phyloP scores from a whole-genome alignment of 1,284 basidiomycete genomes.

The Pisolithus thermaeus region DNA sequence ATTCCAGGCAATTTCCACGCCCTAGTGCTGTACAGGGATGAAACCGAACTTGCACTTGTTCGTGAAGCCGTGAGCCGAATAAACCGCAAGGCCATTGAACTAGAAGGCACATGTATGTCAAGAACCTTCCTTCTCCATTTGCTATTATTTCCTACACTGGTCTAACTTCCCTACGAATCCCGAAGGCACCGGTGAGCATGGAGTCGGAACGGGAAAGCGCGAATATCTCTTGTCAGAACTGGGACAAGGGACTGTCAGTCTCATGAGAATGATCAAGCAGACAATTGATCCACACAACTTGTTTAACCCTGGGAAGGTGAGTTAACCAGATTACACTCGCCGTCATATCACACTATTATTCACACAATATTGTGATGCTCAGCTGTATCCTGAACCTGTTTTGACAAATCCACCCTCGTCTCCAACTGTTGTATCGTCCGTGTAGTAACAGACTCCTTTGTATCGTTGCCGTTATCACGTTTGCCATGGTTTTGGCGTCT shows the following conservation, averaged over 20 bases:
- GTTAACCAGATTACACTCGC: not conserved
- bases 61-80: slow-evolving; percentile 55
- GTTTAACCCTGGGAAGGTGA: slow-evolving; percentile 79
- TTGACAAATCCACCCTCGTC: not conserved
- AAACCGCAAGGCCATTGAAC: slow-evolving; percentile 60
- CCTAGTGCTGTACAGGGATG: slow-evolving; percentile 51
- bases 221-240: slow-evolving; percentile 69
- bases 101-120: slow-evolving; percentile 64
- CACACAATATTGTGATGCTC: not conserved
- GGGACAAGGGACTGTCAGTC: slow-evolving; percentile 68
- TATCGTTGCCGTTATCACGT: not conserved
- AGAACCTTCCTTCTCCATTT: not conserved
- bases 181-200: slow-evolving; percentile 73
- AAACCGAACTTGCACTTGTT: slow-evolving; percentile 45
- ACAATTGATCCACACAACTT: slow-evolving; percentile 69
- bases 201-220: slow-evolving; percentile 79
- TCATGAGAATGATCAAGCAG: slow-evolving; percentile 80
- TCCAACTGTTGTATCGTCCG: not conserved
- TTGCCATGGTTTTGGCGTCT: no score
- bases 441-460: not conserved
- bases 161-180: not conserved
- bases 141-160: not conserved
- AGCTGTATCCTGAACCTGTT: slow-evolving; percentile 1
- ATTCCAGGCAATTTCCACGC: slow-evolving; percentile 45
- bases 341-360: not conserved